Conservation (phyloP, 805 yeast species). For the Hanseniaspora nectarophila region DNA sequence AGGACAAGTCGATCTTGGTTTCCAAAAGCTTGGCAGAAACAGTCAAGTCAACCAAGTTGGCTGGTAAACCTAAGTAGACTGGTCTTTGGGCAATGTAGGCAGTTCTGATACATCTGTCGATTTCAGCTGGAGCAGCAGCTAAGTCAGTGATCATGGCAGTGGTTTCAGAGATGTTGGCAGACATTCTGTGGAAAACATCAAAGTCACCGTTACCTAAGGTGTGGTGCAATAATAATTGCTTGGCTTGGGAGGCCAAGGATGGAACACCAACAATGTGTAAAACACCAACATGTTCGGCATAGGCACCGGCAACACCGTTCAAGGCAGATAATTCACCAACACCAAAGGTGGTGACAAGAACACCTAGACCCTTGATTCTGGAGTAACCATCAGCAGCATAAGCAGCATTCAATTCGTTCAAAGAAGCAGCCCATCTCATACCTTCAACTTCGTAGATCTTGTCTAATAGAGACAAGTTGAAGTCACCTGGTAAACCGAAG, state of each 20-base stretch:
- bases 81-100: constrained; percentile 68
- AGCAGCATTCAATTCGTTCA: constrained; percentile 81
- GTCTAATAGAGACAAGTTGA: constrained; percentile 60
- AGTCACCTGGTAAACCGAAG: constrained; percentile 76
- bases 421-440: constrained; percentile 80
- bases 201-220: constrained; percentile 77
- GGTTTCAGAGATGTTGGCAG: constrained; percentile 56
- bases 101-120: constrained; percentile 62
- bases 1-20: constrained; percentile 51
- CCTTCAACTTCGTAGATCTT: constrained; percentile 64
- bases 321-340: constrained; percentile 79
- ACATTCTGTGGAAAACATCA: constrained; percentile 69
- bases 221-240: constrained; percentile 65
- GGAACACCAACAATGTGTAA: constrained; percentile 82
- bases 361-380: constrained; percentile 63
- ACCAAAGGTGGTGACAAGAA: constrained; percentile 75
- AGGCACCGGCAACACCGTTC: constrained; percentile 79
- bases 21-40: constrained; percentile 48
- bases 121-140: constrained; percentile 51
- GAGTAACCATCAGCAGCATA: constrained; percentile 79
- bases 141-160: constrained; percentile 54
- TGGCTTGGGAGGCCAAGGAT: constrained; percentile 57
- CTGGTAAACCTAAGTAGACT: constrained; percentile 71
- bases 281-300: constrained; percentile 80
- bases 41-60: constrained; percentile 58